Base-by-base conservation (phyloP, 2,329 filamentous ascomycete species). In the Colletotrichum eleusines region DNA sequence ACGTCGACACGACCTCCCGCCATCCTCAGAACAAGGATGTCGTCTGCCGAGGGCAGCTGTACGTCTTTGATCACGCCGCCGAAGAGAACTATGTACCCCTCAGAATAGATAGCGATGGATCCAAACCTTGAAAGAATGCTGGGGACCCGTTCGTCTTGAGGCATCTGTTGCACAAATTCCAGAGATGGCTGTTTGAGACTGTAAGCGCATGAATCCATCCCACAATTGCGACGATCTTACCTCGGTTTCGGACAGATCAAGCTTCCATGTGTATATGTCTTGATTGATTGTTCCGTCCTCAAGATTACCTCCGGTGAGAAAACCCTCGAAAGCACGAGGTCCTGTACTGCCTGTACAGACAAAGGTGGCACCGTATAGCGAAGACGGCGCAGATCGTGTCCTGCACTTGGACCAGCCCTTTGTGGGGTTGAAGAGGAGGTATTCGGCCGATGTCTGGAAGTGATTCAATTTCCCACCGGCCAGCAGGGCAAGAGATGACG, bases 291-390 rank as follows among this genome's bases (percentile, higher is more conserved):
- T 83, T 3, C 92, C 93, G 77, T 91, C 86, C 48, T 81, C 81
- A 28, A 85, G 84, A 76, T 97, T 91, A 0, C 95, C 95, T 23
- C 94, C 94, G 23, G 89, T 83, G 2, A 96, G 75, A 1, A 95
- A 78, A 0, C 94, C 94, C 53, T 79, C 75, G 66, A 85, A 86
- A 5, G 73, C 76, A 53, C 79, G 71, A 31, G 80, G 75, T 51
- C 73, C 72, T 1, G 38, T 55, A 68, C 65, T 44, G 14, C 67
- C 64, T 4, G 76, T 77, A 35, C 78, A 77, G 46, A 81, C 73
- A 2, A 87, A 74, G 18, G 81, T 72, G 7, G 82, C 81, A 0
- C 87, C 87, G 72, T 87, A 88, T 1, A 81, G 75, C 0, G 82
- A 78, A 1, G 77, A 73, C 12, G 81, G 80, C 12, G 80, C 81